A percentile compares a stretch with the other conserved stretches of the same genome.
These are phyloP conservation scores for Sporothrix inflata DNA, from an alignment of 2,329 filamentous ascomycete species.

Conservation along the genomic window DNA sequence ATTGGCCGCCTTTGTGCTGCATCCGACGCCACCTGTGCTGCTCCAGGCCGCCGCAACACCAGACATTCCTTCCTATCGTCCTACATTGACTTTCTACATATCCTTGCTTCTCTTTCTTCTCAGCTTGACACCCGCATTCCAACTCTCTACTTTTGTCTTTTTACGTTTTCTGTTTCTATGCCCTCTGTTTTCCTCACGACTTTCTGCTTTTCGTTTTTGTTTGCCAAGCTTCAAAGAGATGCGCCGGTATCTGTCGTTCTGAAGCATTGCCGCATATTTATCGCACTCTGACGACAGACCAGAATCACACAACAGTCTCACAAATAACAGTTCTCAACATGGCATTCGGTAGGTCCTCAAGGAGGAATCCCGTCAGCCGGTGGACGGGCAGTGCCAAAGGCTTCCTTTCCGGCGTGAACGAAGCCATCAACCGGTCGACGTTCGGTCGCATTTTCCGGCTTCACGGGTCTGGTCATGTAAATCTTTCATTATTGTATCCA, in stretches of 20 bases:
- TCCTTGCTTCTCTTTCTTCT: neutral
- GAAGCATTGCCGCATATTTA: neutral
- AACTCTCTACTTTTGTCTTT: neutral
- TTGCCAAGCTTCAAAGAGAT: neutral
- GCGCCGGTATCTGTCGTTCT: neutral
- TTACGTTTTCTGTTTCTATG: neutral
- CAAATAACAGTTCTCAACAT: neutral
- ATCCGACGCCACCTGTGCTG: slow-evolving; percentile 15
- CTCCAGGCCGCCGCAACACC: neutral
- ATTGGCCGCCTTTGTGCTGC: neutral
- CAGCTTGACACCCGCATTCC: neutral
- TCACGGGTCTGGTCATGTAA: slow-evolving; percentile 69
- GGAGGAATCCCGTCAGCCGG: slow-evolving; percentile 48
- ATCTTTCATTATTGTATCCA: slow-evolving; percentile 33
- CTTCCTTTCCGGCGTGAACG: slow-evolving; percentile 52
- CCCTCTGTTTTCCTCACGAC: neutral
- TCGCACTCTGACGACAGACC: neutral
- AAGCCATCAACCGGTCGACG: slow-evolving; percentile 46
- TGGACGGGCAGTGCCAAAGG: slow-evolving; percentile 59
- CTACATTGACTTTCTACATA: neutral
- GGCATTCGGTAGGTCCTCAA: neutral
- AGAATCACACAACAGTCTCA: neutral
- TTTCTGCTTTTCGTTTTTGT: too few species aligned
- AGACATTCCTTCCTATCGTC: neutral
- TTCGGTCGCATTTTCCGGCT: slow-evolving; percentile 68